Evolutionary conservation across 306 rosid species (phyloP).

Genomic region (Argentina anserina): DNA sequence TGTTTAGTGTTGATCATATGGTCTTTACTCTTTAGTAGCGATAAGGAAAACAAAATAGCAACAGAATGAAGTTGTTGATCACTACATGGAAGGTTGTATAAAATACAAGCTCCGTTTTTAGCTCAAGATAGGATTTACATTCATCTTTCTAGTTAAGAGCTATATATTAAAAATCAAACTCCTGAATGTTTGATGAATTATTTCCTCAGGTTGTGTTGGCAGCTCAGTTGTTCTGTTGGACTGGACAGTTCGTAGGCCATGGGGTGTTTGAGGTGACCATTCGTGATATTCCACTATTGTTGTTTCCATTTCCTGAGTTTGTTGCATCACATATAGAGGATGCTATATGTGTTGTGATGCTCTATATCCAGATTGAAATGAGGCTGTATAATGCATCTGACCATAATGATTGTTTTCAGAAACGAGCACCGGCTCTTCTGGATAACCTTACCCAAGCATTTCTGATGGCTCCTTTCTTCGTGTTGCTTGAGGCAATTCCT

Average conservation of each 20-base stretch:
- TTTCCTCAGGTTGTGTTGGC: slow-evolving; percentile 62
- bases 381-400: not conserved
- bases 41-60: not conserved
- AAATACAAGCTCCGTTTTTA: not conserved
- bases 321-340: too few species aligned
- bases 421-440: slow-evolving; percentile 85
- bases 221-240: slow-evolving; percentile 80
- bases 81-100: not conserved
- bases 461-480: slow-evolving; percentile 84
- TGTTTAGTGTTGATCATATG: not conserved
- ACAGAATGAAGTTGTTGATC: not conserved
- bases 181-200: slow-evolving; percentile 9
- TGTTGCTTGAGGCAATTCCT: slow-evolving; percentile 63
- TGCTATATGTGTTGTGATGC: too few species aligned
- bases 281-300: slow-evolving; percentile 7
- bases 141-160: not conserved
- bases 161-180: not conserved
- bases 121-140: not conserved
- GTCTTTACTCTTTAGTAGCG: not conserved
- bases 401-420: slow-evolving; percentile 30
- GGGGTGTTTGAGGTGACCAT: slow-evolving; percentile 80
- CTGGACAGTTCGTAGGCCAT: slow-evolving; percentile 79
- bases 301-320: not conserved
- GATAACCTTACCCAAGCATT: slow-evolving; percentile 87
- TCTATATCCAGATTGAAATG: not conserved